Conservation (phyloP, 1,284 basidiomycete species). For the Leccinum cinnamomeum region DNA sequence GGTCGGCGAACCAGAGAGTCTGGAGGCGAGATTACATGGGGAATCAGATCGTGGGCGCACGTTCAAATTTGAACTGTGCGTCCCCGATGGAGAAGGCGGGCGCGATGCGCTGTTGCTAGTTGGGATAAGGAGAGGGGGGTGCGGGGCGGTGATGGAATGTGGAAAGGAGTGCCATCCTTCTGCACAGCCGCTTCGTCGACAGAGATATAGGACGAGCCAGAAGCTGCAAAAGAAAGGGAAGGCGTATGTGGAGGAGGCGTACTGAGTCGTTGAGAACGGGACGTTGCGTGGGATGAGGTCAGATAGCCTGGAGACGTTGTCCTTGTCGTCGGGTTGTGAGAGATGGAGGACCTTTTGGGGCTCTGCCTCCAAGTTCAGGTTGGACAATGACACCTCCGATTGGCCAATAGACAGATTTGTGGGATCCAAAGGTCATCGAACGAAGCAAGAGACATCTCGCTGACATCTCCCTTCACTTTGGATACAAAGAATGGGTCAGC, state of each 20-base stretch:
- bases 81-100: conserved; percentile 14
- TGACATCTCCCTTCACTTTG: conserved; percentile 32
- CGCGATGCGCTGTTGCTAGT: neutral
- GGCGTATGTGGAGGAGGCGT: conserved; percentile 28
- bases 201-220: conserved; percentile 22
- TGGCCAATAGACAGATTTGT: conserved; percentile 36
- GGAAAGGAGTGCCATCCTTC: conserved; percentile 5
- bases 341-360: conserved; percentile 27
- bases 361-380: conserved; percentile 32
- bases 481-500: conserved; percentile 28
- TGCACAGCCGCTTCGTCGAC: conserved; percentile 8
- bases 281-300: conserved; percentile 26
- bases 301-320: conserved; percentile 17
- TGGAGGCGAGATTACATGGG: conserved; percentile 16
- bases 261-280: conserved; percentile 26
- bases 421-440: conserved; percentile 35
- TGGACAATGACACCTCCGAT: conserved; percentile 36
- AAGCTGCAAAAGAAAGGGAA: conserved; percentile 20
- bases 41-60: conserved; percentile 28
- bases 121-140: conserved; percentile 2
- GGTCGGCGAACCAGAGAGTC: conserved; percentile 22
- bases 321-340: conserved; percentile 11
- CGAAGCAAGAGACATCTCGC: conserved; percentile 41
- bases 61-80: conserved; percentile 12
- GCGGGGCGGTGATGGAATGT: conserved; percentile 6